phyloP scores from a whole-genome alignment of 345 rosid species.

The Gossypioides kirkii region DNA sequence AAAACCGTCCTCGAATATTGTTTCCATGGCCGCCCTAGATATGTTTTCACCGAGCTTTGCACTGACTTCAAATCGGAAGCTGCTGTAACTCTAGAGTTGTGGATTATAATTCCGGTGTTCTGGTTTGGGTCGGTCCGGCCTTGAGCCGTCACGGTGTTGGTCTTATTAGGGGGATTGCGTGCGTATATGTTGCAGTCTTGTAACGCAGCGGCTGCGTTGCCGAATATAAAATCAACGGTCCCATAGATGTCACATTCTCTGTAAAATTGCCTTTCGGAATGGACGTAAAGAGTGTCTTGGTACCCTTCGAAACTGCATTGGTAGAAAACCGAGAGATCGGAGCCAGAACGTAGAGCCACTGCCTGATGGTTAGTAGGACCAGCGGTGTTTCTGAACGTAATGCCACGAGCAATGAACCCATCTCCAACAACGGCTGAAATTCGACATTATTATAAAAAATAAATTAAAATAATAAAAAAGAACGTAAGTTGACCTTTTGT shows the following conservation, averaged over 20 bases:
- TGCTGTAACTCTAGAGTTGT: conserved; percentile 41
- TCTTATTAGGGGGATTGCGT: conserved; percentile 33
- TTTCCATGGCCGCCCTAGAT: conserved; percentile 46
- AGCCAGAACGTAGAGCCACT: conserved; percentile 48
- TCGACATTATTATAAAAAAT: background rate
- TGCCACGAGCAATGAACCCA: conserved; percentile 46
- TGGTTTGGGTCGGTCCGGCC: conserved; percentile 53
- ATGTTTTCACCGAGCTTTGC: conserved; percentile 43
- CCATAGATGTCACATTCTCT: conserved; percentile 54
- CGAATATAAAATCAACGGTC: conserved; percentile 55
- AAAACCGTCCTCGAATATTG: conserved; percentile 39
- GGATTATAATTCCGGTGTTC: conserved; percentile 51
- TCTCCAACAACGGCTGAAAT: conserved; percentile 43
- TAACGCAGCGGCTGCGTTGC: conserved; percentile 47
- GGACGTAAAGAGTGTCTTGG: conserved; percentile 61
- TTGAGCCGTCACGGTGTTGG: conserved; percentile 42
- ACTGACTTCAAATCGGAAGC: conserved; percentile 36
- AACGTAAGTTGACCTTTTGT: background rate
- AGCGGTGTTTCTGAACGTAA: conserved; percentile 50
- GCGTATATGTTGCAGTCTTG: conserved; percentile 49
- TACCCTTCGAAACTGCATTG: conserved; percentile 50
- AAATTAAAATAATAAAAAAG: background rate
- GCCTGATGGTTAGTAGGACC: conserved; percentile 46
- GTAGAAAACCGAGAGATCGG: conserved; percentile 45
- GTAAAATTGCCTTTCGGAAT: conserved; percentile 54